Conservation (phyloP, 495 filamentous ascomycete genomes). For the Viridothelium virens region DNA sequence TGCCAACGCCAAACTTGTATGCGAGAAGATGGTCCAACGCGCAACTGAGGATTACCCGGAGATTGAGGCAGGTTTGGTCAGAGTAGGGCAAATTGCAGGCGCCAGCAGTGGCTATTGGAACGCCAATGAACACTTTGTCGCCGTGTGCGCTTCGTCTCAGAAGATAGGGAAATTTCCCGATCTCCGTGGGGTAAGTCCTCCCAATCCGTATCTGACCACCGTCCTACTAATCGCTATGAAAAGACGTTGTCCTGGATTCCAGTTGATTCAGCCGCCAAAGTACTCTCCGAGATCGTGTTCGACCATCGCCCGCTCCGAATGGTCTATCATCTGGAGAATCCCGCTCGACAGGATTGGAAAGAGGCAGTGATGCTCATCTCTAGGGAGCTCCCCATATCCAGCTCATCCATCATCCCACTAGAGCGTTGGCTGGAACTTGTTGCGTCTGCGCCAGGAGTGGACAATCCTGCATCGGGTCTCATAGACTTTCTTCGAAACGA, state of each 20-base stretch:
- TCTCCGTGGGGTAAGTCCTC: neutral
- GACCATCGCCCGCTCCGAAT: neutral
- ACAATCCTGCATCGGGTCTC: neutral
- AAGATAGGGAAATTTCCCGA: neutral
- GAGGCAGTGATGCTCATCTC: neutral
- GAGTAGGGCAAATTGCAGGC: neutral
- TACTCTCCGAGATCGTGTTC: neutral
- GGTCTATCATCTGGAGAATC: neutral
- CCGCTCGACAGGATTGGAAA: neutral
- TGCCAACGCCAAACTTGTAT: neutral
- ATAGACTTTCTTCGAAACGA: neutral
- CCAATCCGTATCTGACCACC: neutral
- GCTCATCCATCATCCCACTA: neutral
- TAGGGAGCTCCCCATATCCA: neutral
- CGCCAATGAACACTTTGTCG: neutral
- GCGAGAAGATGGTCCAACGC: neutral
- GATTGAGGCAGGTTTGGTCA: neutral
- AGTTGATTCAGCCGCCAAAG: neutral
- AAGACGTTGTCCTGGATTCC: neutral
- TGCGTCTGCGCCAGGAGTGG: neutral
- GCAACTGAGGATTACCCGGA: neutral
- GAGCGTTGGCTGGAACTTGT: neutral
- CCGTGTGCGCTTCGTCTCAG: neutral
- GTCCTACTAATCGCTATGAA: neutral
- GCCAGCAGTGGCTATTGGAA: neutral